These are phyloP conservation scores for Lasiodiplodia hormozganensis DNA, from an alignment of 2,329 filamentous ascomycete species.

Conservation along the genomic window DNA sequence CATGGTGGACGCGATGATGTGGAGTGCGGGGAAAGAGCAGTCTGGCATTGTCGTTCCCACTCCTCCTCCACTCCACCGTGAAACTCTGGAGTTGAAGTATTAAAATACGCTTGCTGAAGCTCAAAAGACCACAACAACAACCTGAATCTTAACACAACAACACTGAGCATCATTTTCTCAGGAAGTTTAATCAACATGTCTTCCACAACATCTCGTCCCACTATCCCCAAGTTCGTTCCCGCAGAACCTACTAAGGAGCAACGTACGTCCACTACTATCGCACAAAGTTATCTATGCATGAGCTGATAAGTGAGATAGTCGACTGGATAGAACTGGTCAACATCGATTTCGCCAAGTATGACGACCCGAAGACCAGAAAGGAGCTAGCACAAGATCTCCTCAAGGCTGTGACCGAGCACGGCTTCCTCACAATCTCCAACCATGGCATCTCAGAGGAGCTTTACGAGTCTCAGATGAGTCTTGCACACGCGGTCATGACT, in stretches of 20 bases:
- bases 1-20: not conserved
- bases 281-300: not conserved
- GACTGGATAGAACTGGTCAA: conserved; percentile 18
- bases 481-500: conserved; percentile 6
- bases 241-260: conserved; percentile 6
- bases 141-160: not conserved
- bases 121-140: not conserved
- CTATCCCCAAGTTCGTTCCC: not conserved
- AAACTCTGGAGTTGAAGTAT: too few relatives aligned
- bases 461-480: conserved; percentile 12
- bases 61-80: not conserved
- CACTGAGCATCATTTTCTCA: not conserved
- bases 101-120: not conserved
- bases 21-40: not conserved
- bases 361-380: not conserved
- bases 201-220: not conserved
- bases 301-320: not conserved
- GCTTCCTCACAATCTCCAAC: conserved; percentile 17
- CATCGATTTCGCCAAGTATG: conserved; percentile 14
- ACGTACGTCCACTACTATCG: not conserved
- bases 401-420: conserved; percentile 11
- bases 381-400: conserved; percentile 10
- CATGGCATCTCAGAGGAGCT: conserved; percentile 1
- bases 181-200: not conserved
- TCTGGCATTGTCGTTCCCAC: not conserved